phyloP scores from a whole-genome alignment of 208 protist genomes.

The Tritrichomonas musculus region DNA sequence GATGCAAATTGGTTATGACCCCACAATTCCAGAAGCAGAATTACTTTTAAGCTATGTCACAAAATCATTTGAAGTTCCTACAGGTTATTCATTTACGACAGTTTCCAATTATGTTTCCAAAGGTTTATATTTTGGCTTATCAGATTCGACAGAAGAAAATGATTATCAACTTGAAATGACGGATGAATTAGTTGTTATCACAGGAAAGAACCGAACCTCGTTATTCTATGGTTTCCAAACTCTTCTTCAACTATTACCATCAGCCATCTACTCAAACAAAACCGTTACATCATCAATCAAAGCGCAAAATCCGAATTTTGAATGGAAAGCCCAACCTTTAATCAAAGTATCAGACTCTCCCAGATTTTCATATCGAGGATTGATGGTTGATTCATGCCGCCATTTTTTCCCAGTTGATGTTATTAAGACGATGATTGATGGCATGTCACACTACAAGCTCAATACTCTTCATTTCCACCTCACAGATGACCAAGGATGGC shows the following conservation, averaged over 20 bases:
- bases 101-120: too few relatives aligned
- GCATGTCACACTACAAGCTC: background rate
- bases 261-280: background rate
- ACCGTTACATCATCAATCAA: background rate
- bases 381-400: conserved; percentile 31
- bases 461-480: conserved; percentile 31
- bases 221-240: conserved; percentile 16
- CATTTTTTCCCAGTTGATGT: background rate
- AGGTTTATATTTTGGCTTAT: too few relatives aligned
- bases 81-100: too few relatives aligned
- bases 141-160: background rate
- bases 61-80: too few relatives aligned
- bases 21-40: too few relatives aligned
- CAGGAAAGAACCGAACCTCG: background rate
- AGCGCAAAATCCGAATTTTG: too few relatives aligned
- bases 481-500: background rate
- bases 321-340: too few relatives aligned
- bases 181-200: background rate
- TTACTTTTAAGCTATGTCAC: too few relatives aligned
- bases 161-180: background rate
- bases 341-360: background rate
- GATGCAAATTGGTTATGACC: too few relatives aligned
- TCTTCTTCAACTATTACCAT: background rate
- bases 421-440: background rate
- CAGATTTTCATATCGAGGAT: background rate